Base-by-base conservation (phyloP, 345 rosid genomes). In the Arabis hirsuta region DNA sequence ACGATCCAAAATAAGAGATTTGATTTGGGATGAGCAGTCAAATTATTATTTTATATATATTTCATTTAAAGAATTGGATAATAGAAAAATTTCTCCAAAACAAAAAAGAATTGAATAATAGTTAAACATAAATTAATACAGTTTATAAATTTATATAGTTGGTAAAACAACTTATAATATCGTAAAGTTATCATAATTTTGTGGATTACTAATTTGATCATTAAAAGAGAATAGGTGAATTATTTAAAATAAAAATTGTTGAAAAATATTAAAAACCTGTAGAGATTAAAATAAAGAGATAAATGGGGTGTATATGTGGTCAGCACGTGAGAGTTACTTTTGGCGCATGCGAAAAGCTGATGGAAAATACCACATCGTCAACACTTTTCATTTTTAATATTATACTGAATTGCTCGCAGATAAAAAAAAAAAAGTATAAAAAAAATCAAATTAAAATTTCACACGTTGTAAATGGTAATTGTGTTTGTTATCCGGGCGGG, bases 321-420 rank as follows among this genome's bases (percentile, higher is more conserved):
- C 67, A 78, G 78, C 81, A 78, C 81, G 81, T 78, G 81, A 78
- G 78, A 59, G 74, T 73, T 67, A 50, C 81, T 78, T 78, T 78
- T 73, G 66, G 74, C 81, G 81, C 81, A 73, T 78, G 81, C 81
- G 70, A 73, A 78, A 78, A 78, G 81, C 78, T 61, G 73, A 61
- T 62, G 71, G 65, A 60, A 60, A 72, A 72, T 65, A 55, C 73
- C 73, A 57, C 77, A 56, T 62, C 81, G 44, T 72, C 73, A 46
- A 72, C 70, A 67, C 65, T 78, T 72, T 73, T 61, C 42, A 29
- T 65, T 74, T 74, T 67, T 36, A 32, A 27, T 74, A 51, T 6
- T 53, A 72, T 41, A 60, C 61, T 51, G 47, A 57, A 74, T 42
- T 42, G 42, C 55, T 41, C 26, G 58, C 54, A 31, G 68, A 67